These are phyloP conservation scores for Aspergillus ostianus DNA, from an alignment of 495 filamentous ascomycete species.

Conservation along the genomic window DNA sequence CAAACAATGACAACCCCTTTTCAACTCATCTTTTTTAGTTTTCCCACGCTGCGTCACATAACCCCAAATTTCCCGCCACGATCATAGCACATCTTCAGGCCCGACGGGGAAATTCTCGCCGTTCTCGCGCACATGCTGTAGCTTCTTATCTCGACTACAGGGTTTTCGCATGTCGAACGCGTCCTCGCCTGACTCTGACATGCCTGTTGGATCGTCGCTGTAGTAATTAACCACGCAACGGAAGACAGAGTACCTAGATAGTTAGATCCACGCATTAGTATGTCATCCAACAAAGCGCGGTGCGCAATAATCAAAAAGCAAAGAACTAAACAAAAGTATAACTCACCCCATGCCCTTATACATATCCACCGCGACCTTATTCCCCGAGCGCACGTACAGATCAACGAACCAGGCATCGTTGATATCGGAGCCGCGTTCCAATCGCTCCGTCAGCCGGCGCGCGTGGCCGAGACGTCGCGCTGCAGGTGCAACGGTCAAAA, in stretches of 20 bases:
- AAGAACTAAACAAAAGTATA: not conserved
- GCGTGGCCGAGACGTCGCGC: slow-evolving; percentile 85
- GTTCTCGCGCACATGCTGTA: slow-evolving; percentile 74
- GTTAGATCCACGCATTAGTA: not conserved
- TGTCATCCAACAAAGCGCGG: not conserved
- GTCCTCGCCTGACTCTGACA: slow-evolving; percentile 65
- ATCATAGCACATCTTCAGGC: slow-evolving; percentile 72
- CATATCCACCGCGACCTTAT: slow-evolving; percentile 80
- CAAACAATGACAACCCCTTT: slow-evolving; percentile 3
- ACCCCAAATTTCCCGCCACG: not conserved
- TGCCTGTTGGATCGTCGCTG: slow-evolving; percentile 66
- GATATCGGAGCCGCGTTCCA: slow-evolving; percentile 76
- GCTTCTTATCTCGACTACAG: slow-evolving; percentile 75
- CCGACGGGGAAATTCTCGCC: slow-evolving; percentile 79
- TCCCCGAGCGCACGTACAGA: slow-evolving; percentile 85
- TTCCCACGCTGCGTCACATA: not conserved
- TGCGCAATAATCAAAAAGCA: not conserved
- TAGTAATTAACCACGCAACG: slow-evolving; percentile 89
- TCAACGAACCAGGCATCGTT: slow-evolving; percentile 93
- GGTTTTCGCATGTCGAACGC: slow-evolving; percentile 97
- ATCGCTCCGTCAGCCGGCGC: slow-evolving; percentile 68
- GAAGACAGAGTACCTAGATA: slow-evolving; percentile 68
- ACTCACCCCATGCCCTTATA: slow-evolving; percentile 86
- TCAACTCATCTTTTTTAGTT: not conserved
- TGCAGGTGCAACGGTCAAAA: slow-evolving; percentile 85